Evolutionary conservation across 164 flowering plant genomes (phyloP), one percentile per base, ranked within the genome.

Genomic region (Stephania cephalantha): DNA sequence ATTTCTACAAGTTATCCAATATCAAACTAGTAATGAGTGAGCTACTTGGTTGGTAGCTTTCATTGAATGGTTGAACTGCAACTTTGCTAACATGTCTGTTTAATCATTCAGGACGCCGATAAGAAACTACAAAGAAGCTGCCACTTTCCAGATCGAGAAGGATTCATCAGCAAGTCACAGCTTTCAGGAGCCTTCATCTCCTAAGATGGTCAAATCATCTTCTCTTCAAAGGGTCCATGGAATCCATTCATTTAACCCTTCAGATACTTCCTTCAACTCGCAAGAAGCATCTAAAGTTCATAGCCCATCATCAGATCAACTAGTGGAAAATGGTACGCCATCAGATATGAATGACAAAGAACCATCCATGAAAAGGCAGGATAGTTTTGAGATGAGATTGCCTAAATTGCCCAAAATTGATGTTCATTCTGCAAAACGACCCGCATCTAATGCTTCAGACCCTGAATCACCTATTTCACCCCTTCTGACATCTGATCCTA

Each of bases 381-480:
- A 93, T 76, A 95, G 99, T 85, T 93, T 95, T 82, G 99, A 95
- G 81, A 88, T 86, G 92, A 90, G 89, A 81, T 79, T 95, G 31
- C 98, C 99, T 29, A 93, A 90, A 70, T 82, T 95, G 50, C 99
- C 95, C 30, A 92, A 92, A 78, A 85, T 95, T 76, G 98, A 95
- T 82, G 95, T 95, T 75, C 92, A 85, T 31, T 73, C 91, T 74
- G 85, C 76, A 35, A 85, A 85, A 67, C 80, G 74, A 71, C 93
- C 87, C 79, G 74, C 83, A 67, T 83, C 88, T 71, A 90, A 84
- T 83, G 85, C 88, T 68, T 91, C 99, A 53, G 97, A 90, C 73
- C 99, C 99, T 8, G 99, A 95, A 78, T 95, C 99, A 50, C 99
- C 98, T 73, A 88, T 95, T 76, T 95, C 99, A 65, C 99, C 99